A percentile compares a stretch with the other conserved stretches of the same genome.
These are phyloP conservation scores for Agaricales sp. DNA, from an alignment of 1,284 basidiomycete species.

Conservation along the genomic window DNA sequence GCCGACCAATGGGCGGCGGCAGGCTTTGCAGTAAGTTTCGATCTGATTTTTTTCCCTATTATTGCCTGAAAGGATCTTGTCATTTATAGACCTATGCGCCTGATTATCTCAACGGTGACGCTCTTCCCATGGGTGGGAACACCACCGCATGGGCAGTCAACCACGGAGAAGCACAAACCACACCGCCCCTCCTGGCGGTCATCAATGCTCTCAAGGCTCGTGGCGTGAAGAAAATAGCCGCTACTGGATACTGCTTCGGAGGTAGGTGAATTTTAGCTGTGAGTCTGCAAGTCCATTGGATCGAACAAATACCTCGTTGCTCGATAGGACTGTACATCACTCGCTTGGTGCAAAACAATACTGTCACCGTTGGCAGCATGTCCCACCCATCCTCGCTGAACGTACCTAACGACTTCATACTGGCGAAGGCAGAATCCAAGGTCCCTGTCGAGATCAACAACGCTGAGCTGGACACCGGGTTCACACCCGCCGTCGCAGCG, in stretches of 20 bases:
- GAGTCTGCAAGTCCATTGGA: background rate
- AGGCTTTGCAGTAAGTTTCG: background rate
- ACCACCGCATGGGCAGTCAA: slow-evolving; percentile 8
- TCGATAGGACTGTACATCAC: slow-evolving; percentile 19
- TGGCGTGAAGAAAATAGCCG: slow-evolving; percentile 12
- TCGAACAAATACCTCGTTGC: slow-evolving; percentile 15
- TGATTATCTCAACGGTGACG: slow-evolving; percentile 7
- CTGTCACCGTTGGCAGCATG: slow-evolving; percentile 18
- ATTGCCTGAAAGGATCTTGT: background rate
- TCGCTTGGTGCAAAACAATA: slow-evolving; percentile 19
- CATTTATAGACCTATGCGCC: slow-evolving; percentile 5
- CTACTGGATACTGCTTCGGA: slow-evolving; percentile 16
- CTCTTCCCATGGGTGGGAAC: slow-evolving; percentile 4
- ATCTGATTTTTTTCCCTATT: background rate
- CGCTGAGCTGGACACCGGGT: slow-evolving; percentile 12
- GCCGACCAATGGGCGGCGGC: background rate
- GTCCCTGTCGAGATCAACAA: slow-evolving; percentile 16
- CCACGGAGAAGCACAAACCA: slow-evolving; percentile 9
- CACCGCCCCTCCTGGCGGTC: slow-evolving; percentile 13
- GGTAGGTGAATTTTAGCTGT: slow-evolving; percentile 4
- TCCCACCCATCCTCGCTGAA: slow-evolving; percentile 27
- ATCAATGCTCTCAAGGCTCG: slow-evolving; percentile 11
- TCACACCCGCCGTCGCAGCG: slow-evolving; percentile 12
- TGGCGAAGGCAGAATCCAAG: slow-evolving; percentile 5
- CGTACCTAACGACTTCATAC: slow-evolving; percentile 22